Conservation (phyloP, 2,329 filamentous ascomycete species). For the Chaetothyriales sp. region DNA sequence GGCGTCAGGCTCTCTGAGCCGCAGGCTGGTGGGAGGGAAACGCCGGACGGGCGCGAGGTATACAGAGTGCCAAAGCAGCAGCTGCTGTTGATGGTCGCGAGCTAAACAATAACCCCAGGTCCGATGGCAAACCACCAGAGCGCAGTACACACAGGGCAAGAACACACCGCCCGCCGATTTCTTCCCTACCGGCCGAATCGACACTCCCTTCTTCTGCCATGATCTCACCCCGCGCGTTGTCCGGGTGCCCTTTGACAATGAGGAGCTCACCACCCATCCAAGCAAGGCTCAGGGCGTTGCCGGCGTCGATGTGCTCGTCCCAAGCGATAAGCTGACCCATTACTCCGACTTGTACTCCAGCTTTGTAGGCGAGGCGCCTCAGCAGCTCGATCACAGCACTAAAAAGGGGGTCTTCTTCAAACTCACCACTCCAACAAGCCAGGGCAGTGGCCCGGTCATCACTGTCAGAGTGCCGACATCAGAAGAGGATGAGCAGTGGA, state of each 20-base stretch:
- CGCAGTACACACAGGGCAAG: not conserved
- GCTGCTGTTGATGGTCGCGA: not conserved
- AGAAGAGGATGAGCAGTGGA: slow-evolving; percentile 10
- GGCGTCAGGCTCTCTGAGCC: slow-evolving; percentile 11
- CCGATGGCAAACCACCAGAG: not conserved
- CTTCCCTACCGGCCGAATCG: slow-evolving; percentile 9
- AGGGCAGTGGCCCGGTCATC: slow-evolving; percentile 7
- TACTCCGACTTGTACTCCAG: slow-evolving; percentile 10
- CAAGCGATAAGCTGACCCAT: slow-evolving; percentile 4
- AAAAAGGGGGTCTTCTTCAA: slow-evolving; percentile 7
- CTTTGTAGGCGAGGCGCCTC: slow-evolving; percentile 5
- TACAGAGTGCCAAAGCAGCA: slow-evolving; percentile 1
- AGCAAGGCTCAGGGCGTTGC: slow-evolving; percentile 14
- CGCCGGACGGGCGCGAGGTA: slow-evolving; percentile 14
- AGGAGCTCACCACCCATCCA: slow-evolving; percentile 9
- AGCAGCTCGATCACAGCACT: slow-evolving; percentile 2
- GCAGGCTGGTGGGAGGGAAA: slow-evolving; percentile 10
- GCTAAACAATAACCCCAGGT: not conserved
- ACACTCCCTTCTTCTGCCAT: slow-evolving; percentile 18
- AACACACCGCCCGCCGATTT: not conserved
- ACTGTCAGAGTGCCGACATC: slow-evolving; percentile 6
- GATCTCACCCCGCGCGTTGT: slow-evolving; percentile 16
- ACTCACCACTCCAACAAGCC: slow-evolving; percentile 5
- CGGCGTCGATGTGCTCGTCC: slow-evolving; percentile 12
- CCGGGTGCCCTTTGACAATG: slow-evolving; percentile 17